These are phyloP conservation scores for Eimeria zaria DNA, from an alignment of 169 alveolate species.

Conservation along the genomic window DNA sequence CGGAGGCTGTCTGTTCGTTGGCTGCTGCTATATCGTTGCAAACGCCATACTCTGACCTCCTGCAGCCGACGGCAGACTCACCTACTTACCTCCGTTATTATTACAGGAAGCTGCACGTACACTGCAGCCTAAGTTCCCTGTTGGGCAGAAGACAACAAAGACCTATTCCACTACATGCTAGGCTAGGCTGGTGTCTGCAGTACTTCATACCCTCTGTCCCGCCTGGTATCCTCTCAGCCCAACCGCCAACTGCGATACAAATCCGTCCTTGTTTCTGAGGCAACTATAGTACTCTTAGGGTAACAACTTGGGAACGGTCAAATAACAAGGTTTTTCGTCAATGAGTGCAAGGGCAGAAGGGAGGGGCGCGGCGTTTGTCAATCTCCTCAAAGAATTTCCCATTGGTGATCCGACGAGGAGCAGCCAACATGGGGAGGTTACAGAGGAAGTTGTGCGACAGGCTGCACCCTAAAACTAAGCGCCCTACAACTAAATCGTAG, in stretches of 20 bases:
- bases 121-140: background rate
- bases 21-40: background rate
- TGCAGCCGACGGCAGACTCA: background rate
- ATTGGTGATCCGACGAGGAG: conserved; percentile 88
- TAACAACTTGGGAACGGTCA: background rate
- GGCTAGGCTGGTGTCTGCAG: background rate
- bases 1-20: background rate
- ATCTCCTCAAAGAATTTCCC: conserved; percentile 91
- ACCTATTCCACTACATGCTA: background rate
- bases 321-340: conserved; percentile 10
- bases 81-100: background rate
- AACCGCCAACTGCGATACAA: background rate
- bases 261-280: background rate
- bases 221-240: background rate
- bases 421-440: conserved; percentile 90
- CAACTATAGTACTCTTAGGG: background rate
- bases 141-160: background rate
- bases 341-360: conserved; percentile 33
- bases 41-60: background rate
- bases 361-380: conserved; percentile 89
- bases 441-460: conserved; percentile 85
- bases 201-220: background rate
- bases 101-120: background rate
- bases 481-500: background rate
- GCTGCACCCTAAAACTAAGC: background rate